A percentile compares a stretch with the other conserved stretches of the same genome.
Evolutionary conservation across 805 yeast species (phyloP).

Genomic region (Sungouiella blattae): DNA sequence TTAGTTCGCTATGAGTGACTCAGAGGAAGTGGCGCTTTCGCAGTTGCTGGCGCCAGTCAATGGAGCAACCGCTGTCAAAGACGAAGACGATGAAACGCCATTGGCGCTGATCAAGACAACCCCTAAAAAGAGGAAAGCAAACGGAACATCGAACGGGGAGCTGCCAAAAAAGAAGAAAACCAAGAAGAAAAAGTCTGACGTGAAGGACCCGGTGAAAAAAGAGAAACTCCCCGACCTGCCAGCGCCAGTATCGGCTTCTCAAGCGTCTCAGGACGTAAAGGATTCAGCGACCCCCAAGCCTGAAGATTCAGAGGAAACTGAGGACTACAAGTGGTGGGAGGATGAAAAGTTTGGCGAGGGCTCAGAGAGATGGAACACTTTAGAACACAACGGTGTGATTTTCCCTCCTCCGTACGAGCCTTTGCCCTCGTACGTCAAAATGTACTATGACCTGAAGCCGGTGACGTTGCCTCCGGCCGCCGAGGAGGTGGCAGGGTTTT

Average conservation of each 20-base stretch:
- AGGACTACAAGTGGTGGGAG: slow-evolving; percentile 83
- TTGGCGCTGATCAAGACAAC: slow-evolving; percentile 13
- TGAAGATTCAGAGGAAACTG: slow-evolving; percentile 35
- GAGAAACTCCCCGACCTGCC: not conserved
- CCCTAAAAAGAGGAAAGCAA: slow-evolving; percentile 6
- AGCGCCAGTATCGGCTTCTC: not conserved
- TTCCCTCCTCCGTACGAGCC: slow-evolving; percentile 93
- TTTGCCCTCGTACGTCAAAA: slow-evolving; percentile 70
- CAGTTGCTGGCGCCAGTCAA: slow-evolving; percentile 3
- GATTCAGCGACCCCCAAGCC: not conserved
- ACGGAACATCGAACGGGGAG: slow-evolving; percentile 13
- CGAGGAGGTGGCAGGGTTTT: slow-evolving; percentile 96
- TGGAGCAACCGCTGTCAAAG: slow-evolving; percentile 1
- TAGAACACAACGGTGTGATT: slow-evolving; percentile 86
- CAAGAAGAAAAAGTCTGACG: slow-evolving; percentile 2
- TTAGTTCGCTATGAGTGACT: slow-evolving; percentile 20
- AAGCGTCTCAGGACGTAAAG: not conserved
- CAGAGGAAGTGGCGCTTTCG: slow-evolving; percentile 24
- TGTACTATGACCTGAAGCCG: slow-evolving; percentile 73
- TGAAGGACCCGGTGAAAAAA: slow-evolving; percentile 8
- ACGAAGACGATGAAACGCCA: slow-evolving; percentile 17
- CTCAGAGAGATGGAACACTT: slow-evolving; percentile 77
- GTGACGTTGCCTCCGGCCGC: slow-evolving; percentile 75
- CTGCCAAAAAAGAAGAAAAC: slow-evolving; percentile 9
- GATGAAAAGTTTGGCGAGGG: slow-evolving; percentile 63